Percentiles rank a stretch among this genome's conserved stretches.
Evolutionary conservation across 306 rosid genomes (phyloP).

Genomic region (Parietaria judaica): DNA sequence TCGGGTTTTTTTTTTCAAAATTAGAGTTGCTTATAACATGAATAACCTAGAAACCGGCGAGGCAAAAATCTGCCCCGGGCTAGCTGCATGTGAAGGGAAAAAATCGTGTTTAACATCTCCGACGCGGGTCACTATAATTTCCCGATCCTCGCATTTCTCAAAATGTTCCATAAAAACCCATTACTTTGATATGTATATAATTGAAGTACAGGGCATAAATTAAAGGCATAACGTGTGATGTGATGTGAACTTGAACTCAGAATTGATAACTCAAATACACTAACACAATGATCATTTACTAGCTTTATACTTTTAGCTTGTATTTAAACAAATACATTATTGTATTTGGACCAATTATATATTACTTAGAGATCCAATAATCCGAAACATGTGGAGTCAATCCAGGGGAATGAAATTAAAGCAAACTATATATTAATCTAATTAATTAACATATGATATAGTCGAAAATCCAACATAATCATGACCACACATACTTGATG

Average conservation of each 20-base stretch:
- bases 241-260: too few species aligned
- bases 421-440: not conserved
- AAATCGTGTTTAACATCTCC: not conserved
- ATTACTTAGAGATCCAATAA: not conserved
- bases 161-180: too few species aligned
- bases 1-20: not conserved
- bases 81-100: not conserved
- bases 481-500: constrained; percentile 12
- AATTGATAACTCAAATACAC: too few species aligned
- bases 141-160: too few species aligned
- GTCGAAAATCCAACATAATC: constrained; percentile 11
- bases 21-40: not conserved
- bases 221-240: too few species aligned
- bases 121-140: too few species aligned
- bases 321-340: too few species aligned
- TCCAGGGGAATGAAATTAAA: not conserved
- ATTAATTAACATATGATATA: constrained; percentile 7
- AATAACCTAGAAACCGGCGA: too few species aligned
- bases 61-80: too few species aligned
- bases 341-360: not conserved
- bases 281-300: too few species aligned
- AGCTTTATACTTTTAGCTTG: not conserved
- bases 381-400: not conserved
- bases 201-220: too few species aligned
- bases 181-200: too few species aligned